Percentiles rank a stretch among this genome's conserved stretches.
Evolutionary conservation across 2,329 filamentous ascomycete genomes (phyloP).

Genomic region (Alternaria sp.): DNA sequence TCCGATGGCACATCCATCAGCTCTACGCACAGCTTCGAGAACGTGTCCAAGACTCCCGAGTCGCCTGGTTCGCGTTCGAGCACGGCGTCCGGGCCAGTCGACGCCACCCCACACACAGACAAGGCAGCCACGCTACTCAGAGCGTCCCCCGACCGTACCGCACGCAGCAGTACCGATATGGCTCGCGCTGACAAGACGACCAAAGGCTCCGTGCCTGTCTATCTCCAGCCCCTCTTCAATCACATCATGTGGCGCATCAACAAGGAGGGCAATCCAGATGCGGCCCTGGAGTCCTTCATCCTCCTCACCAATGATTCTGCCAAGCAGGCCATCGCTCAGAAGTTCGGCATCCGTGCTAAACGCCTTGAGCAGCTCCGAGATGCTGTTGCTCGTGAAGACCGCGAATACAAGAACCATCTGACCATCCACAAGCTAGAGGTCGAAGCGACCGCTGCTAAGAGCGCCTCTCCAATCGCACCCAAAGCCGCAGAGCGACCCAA

Average conservation of each 20-base stretch:
- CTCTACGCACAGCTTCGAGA: conserved; percentile 52
- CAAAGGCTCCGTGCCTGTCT: conserved; percentile 45
- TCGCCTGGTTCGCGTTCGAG: conserved; percentile 49
- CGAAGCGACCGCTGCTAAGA: conserved; percentile 27
- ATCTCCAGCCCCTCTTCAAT: conserved; percentile 57
- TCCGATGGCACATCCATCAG: conserved; percentile 51
- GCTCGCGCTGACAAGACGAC: conserved; percentile 29
- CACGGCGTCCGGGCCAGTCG: conserved; percentile 23
- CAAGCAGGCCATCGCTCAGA: conserved; percentile 55
- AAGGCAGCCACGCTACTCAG: conserved; percentile 13
- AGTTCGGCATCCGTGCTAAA: conserved; percentile 59
- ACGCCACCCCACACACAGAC: conserved; percentile 35
- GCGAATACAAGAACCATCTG: conserved; percentile 53
- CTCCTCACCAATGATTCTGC: conserved; percentile 58
- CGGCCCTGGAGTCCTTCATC: conserved; percentile 58
- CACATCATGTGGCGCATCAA: conserved; percentile 60
- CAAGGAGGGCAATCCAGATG: conserved; percentile 55
- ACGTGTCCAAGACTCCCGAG: conserved; percentile 47
- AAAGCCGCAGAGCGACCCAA: conserved; percentile 34
- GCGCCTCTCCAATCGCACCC: conserved; percentile 17
- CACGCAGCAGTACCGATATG: conserved; percentile 39
- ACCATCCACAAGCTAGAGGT: conserved; percentile 48
- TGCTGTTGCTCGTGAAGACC: conserved; percentile 56
- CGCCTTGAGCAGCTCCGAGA: conserved; percentile 58
- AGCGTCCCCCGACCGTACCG: conserved; percentile 35